phyloP scores from a whole-genome alignment of 164 flowering plant species.

The Stephania yunnanensis region DNA sequence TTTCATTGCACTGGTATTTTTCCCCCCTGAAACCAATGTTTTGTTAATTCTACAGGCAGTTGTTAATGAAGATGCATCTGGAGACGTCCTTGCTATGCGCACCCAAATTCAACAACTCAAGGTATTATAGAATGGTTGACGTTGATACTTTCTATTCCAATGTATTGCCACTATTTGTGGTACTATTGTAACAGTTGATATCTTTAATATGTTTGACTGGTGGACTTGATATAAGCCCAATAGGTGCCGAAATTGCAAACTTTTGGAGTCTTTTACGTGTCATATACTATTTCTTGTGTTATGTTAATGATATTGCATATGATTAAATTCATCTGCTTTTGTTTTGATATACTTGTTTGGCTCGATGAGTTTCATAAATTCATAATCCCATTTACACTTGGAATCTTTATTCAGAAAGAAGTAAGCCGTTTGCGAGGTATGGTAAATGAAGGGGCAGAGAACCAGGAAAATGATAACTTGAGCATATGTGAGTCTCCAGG shows the following conservation, averaged over 20 bases:
- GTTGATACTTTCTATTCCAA: background rate
- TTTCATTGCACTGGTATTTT: background rate
- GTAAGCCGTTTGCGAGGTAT: conserved; percentile 59
- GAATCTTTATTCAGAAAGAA: conserved; percentile 60
- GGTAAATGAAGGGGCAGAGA: conserved; percentile 53
- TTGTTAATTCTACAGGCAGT: conserved; percentile 52
- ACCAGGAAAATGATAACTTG: conserved; percentile 42
- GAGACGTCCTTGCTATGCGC: conserved; percentile 88
- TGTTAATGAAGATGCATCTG: conserved; percentile 96
- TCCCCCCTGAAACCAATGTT: background rate
- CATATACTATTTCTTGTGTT: background rate
- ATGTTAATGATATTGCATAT: background rate
- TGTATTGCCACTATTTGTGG: background rate
- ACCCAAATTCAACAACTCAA: conserved; percentile 85
- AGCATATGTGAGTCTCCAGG: conserved; percentile 66
- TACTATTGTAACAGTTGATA: background rate
- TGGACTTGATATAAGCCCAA: background rate
- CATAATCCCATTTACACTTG: background rate
- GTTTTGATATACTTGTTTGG: background rate
- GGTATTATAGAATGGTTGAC: conserved; percentile 32
- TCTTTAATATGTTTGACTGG: background rate
- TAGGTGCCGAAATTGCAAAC: background rate
- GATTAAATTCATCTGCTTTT: too few species aligned
- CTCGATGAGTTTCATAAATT: background rate
- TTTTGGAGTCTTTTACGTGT: background rate